A percentile compares a stretch with the other conserved stretches of the same genome.
phyloP scores from a whole-genome alignment of 768 basidiomycete genomes.

The Amyloporia xantha region DNA sequence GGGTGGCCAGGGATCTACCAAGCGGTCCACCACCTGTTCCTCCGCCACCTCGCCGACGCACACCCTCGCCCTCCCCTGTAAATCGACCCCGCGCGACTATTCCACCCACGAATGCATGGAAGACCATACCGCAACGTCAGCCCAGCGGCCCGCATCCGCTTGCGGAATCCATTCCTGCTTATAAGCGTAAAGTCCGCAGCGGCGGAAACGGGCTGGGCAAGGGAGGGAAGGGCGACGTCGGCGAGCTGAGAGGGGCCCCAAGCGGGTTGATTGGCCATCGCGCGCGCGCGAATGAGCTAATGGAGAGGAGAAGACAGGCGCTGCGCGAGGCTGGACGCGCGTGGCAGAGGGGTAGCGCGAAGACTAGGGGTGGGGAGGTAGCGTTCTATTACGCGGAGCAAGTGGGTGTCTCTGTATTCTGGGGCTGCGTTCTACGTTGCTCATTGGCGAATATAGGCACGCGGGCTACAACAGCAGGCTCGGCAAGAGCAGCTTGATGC shows the following conservation, averaged over 20 bases:
- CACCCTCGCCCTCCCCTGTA: not conserved
- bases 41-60: constrained; percentile 7
- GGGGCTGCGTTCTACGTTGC: not conserved
- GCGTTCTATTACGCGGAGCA: constrained; percentile 71
- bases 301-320: constrained; percentile 48
- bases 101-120: constrained; percentile 38
- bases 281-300: constrained; percentile 36
- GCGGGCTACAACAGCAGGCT: constrained; percentile 34
- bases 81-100: not conserved
- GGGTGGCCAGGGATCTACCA: constrained; percentile 5
- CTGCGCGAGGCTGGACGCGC: constrained; percentile 60
- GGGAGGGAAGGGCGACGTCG: constrained; percentile 41
- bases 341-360: constrained; percentile 57
- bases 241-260: constrained; percentile 29
- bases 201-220: constrained; percentile 35
- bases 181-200: constrained; percentile 29
- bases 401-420: constrained; percentile 39
- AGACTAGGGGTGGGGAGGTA: constrained; percentile 63
- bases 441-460: constrained; percentile 29
- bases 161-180: constrained; percentile 13
- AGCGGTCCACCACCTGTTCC: constrained; percentile 12
- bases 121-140: constrained; percentile 39
- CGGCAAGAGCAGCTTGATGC: constrained; percentile 52
- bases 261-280: constrained; percentile 21
- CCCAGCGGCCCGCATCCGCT: constrained; percentile 11